These are phyloP conservation scores for Paramecium sexaurelia DNA, from an alignment of 73 alveolate genomes.

Conservation along the genomic window DNA sequence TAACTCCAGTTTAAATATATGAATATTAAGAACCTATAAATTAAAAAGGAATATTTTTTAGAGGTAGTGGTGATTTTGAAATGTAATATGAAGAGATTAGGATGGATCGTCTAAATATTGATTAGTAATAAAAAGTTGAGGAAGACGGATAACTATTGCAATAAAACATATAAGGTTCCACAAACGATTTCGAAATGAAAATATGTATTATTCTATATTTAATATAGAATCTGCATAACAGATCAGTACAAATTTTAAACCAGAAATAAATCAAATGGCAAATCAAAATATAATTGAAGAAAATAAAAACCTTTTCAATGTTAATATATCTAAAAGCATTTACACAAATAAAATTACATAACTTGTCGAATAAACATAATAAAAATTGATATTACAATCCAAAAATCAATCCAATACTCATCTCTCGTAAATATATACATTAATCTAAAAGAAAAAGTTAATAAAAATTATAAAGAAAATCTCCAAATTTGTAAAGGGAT, in stretches of 20 bases:
- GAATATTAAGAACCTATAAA: constrained; percentile 41
- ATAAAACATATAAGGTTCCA: not conserved
- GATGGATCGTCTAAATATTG: constrained; percentile 22
- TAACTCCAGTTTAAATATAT: not conserved
- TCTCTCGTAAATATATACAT: not conserved
- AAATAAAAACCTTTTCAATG: constrained; percentile 34
- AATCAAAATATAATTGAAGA: constrained; percentile 15
- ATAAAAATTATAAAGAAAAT: constrained; percentile 45
- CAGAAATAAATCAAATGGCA: constrained; percentile 17
- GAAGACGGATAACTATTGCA: not conserved
- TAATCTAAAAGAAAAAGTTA: constrained; percentile 5
- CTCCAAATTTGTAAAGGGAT: constrained; percentile 3
- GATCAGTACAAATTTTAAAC: constrained; percentile 32
- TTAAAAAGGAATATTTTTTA: constrained; percentile 30
- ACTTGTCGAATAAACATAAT: not conserved
- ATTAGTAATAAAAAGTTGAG: not conserved
- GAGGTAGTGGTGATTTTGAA: constrained; percentile 48
- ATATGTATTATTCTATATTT: not conserved
- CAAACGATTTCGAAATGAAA: constrained; percentile 21
- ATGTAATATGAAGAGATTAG: constrained; percentile 43
- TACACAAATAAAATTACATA: constrained; percentile 43
- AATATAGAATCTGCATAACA: constrained; percentile 4
- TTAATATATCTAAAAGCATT: constrained; percentile 2
- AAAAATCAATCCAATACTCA: not conserved
- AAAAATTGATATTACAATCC: not conserved